A percentile compares a stretch with the other conserved stretches of the same genome.
Evolutionary conservation across 768 basidiomycete species (phyloP).

Genomic region (Boletus patriciae): DNA sequence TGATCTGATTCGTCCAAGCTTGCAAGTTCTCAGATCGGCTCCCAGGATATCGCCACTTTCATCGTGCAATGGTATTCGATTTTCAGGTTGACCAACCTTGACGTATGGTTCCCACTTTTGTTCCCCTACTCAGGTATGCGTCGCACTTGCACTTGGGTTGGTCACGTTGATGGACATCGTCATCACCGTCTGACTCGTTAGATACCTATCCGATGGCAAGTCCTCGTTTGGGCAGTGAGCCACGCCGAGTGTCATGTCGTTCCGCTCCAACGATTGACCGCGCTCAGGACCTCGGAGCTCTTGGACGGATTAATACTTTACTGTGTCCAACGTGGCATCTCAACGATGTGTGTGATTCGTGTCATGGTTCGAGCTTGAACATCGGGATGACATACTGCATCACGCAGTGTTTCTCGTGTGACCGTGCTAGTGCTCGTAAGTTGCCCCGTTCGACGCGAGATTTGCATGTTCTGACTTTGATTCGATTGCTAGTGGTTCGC

Average conservation of each 20-base stretch:
- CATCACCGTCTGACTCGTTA: constrained; percentile 15
- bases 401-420: constrained; percentile 5
- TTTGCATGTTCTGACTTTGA: background rate
- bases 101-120: background rate
- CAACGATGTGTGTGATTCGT: constrained; percentile 12
- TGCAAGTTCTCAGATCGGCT: background rate
- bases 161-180: constrained; percentile 16
- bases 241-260: background rate
- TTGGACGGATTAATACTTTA: constrained; percentile 10
- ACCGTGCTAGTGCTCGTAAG: constrained; percentile 11
- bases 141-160: constrained; percentile 12
- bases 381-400: background rate
- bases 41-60: constrained; percentile 8
- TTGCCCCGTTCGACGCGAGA: background rate
- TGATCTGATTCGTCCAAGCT: background rate
- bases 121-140: background rate
- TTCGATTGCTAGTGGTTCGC: constrained; percentile 6
- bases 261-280: background rate
- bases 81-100: background rate
- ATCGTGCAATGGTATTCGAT: constrained; percentile 13
- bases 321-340: constrained; percentile 14
- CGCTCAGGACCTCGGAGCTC: constrained; percentile 1
- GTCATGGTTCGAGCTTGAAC: background rate
- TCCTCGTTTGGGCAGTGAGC: constrained; percentile 6
- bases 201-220: constrained; percentile 8